These are phyloP conservation scores for Irineochytrium annulatum DNA, from an alignment of 192 early-diverging fungal genomes.

Conservation along the genomic window DNA sequence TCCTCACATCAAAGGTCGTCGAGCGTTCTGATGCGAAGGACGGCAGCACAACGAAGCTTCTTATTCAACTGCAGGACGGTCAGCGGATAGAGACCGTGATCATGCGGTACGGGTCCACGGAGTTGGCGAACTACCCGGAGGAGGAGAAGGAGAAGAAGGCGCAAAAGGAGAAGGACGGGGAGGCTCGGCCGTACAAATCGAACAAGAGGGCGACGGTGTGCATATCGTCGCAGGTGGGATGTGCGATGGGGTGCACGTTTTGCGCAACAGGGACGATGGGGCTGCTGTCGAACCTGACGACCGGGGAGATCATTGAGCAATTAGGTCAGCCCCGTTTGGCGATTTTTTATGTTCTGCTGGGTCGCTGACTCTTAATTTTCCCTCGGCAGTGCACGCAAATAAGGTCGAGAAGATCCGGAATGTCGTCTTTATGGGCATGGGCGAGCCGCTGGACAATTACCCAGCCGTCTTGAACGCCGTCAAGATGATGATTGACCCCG, in stretches of 20 bases:
- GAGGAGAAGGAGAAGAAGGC: conserved; percentile 33
- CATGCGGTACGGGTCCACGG: conserved; percentile 54
- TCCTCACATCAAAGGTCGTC: conserved; percentile 42
- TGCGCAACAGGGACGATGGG: conserved; percentile 59
- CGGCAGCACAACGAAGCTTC: conserved; percentile 50
- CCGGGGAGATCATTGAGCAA: conserved; percentile 56
- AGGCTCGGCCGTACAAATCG: conserved; percentile 28
- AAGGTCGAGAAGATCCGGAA: conserved; percentile 48
- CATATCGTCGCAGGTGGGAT: conserved; percentile 51
- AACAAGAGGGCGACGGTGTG: conserved; percentile 52
- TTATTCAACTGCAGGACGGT: conserved; percentile 57
- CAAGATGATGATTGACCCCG: conserved; percentile 44
- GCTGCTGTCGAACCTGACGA: conserved; percentile 42
- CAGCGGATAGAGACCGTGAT: conserved; percentile 52
- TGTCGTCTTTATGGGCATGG: conserved; percentile 59
- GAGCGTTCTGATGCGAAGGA: conserved; percentile 41
- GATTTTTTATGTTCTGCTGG: background rate
- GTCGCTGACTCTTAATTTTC: background rate
- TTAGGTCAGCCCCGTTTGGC: conserved; percentile 16
- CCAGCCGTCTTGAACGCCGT: conserved; percentile 39
- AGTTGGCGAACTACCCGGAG: conserved; percentile 37
- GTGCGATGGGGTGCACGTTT: conserved; percentile 57
- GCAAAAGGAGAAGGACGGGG: conserved; percentile 34
- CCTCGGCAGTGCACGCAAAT: conserved; percentile 37
- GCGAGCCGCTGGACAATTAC: conserved; percentile 59